These are phyloP conservation scores for Xylariaceae sp. DNA, from an alignment of 2,329 filamentous ascomycete genomes.

Conservation along the genomic window DNA sequence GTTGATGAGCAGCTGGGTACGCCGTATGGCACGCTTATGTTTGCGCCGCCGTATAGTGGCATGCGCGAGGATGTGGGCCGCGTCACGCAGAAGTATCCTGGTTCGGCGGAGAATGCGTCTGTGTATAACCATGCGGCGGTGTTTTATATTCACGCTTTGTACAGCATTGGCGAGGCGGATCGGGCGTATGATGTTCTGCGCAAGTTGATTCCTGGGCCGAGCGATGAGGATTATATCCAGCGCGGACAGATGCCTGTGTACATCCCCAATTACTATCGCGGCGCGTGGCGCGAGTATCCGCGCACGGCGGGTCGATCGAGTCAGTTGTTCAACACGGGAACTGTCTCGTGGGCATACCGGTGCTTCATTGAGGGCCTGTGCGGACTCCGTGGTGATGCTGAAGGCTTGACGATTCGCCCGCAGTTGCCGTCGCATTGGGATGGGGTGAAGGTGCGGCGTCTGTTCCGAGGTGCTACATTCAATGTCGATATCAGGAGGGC, in stretches of 20 bases:
- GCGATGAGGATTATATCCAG: constrained; percentile 45
- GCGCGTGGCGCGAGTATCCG: constrained; percentile 43
- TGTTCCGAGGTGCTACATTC: constrained; percentile 49
- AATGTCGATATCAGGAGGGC: constrained; percentile 40
- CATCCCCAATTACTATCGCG: constrained; percentile 56
- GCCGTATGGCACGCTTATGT: constrained; percentile 52
- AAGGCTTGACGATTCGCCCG: constrained; percentile 44
- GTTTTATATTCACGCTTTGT: constrained; percentile 51
- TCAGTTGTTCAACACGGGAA: constrained; percentile 55
- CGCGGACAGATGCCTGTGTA: constrained; percentile 53
- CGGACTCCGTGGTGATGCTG: constrained; percentile 45
- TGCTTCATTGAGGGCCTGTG: constrained; percentile 52
- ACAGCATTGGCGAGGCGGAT: constrained; percentile 45
- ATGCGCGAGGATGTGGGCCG: constrained; percentile 56
- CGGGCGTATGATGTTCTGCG: constrained; percentile 47
- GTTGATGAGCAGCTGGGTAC: constrained; percentile 48
- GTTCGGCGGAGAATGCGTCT: constrained; percentile 53
- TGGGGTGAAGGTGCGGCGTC: constrained; percentile 41
- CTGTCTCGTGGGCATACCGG: constrained; percentile 52
- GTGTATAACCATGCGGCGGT: constrained; percentile 54
- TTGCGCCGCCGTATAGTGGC: constrained; percentile 46
- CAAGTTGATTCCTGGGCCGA: constrained; percentile 50
- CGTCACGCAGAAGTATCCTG: constrained; percentile 54
- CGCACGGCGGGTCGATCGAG: constrained; percentile 51
- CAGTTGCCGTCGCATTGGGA: constrained; percentile 49